phyloP scores from a whole-genome alignment of 345 rosid genomes.

The Hevea brasiliensis region DNA sequence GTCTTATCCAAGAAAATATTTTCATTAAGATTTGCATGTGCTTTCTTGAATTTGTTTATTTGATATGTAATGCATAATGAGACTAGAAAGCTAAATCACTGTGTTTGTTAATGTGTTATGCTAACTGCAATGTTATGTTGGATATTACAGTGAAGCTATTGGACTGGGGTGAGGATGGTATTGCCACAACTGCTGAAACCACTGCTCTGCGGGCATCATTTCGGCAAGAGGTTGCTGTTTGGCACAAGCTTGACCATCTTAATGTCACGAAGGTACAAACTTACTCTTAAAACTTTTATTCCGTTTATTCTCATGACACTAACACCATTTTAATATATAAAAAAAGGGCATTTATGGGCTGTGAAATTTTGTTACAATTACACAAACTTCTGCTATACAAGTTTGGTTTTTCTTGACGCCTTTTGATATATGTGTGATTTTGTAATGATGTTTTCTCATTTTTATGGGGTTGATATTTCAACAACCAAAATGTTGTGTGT shows the following conservation, averaged over 20 bases:
- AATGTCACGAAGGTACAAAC: conserved; percentile 77
- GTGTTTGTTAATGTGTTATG: conserved; percentile 10
- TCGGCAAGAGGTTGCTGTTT: conserved; percentile 88
- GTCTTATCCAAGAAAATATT: neutral
- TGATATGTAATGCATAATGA: neutral
- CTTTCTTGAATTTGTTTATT: neutral
- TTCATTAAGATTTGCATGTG: neutral
- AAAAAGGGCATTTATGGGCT: conserved; percentile 4
- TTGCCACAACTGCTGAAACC: conserved; percentile 61
- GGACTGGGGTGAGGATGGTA: conserved; percentile 89
- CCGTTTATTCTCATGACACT: neutral
- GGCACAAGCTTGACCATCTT: conserved; percentile 91
- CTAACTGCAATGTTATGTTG: conserved; percentile 15
- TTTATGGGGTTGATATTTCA: neutral
- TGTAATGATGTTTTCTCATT: neutral
- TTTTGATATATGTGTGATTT: neutral
- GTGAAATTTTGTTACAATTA: neutral
- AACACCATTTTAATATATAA: neutral
- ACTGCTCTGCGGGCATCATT: conserved; percentile 76
- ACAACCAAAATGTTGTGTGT: neutral
- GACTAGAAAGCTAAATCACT: neutral
- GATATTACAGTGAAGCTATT: conserved; percentile 67
- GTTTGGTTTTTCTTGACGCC: neutral
- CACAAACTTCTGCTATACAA: conserved; percentile 4
- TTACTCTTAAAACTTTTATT: conserved; percentile 12